Conservation (phyloP, 2,329 filamentous ascomycete species). For the Sporothrix protearum region DNA sequence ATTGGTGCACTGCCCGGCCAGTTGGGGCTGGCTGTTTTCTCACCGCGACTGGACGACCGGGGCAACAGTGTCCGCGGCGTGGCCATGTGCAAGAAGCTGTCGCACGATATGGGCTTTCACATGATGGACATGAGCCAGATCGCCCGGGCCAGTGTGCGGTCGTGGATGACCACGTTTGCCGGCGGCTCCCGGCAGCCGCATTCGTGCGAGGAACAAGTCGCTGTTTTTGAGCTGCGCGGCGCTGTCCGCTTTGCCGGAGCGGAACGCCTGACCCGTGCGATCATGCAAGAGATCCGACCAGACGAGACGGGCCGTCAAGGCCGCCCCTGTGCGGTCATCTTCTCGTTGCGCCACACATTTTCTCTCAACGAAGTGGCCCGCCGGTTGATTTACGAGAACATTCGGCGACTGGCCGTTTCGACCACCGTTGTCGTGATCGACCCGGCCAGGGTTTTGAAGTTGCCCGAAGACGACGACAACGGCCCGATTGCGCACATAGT, state of each 20-base stretch:
- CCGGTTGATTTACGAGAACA: background rate
- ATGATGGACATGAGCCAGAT: constrained; percentile 19
- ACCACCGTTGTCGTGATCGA: background rate
- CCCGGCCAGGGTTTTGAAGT: background rate
- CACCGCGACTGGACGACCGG: background rate
- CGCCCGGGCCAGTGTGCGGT: constrained; percentile 9
- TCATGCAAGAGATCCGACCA: background rate
- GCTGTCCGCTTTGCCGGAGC: constrained; percentile 14
- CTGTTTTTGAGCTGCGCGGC: constrained; percentile 13
- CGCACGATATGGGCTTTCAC: constrained; percentile 18
- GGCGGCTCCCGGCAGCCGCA: background rate
- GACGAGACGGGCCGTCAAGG: background rate
- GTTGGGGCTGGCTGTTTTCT: constrained; percentile 14
- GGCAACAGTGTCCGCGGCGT: constrained; percentile 19
- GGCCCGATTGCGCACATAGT: background rate
- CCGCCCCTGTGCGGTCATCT: background rate
- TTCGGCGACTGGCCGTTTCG: background rate
- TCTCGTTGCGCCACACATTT: constrained; percentile 12
- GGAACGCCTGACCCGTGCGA: constrained; percentile 14
- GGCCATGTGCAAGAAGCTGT: constrained; percentile 17
- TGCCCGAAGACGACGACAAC: background rate
- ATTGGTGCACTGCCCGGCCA: constrained; percentile 16
- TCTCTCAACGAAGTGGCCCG: constrained; percentile 13
- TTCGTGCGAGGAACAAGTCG: background rate
- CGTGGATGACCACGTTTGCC: background rate